Evolutionary conservation across 495 filamentous ascomycete species (phyloP).

Genomic region (Penicillium bialowiezense): DNA sequence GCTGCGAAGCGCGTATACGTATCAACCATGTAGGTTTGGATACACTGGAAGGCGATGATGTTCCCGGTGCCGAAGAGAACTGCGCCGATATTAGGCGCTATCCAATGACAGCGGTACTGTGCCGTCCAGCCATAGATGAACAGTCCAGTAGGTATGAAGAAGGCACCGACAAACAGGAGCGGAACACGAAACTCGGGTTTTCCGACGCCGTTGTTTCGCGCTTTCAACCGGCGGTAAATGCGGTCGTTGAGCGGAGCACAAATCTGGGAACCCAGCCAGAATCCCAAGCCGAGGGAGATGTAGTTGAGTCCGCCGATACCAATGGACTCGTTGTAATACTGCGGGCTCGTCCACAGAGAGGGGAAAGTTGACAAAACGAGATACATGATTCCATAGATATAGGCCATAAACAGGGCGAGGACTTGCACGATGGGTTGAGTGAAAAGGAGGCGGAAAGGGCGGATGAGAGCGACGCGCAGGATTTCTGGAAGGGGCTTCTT

Average conservation of each 20-base stretch:
- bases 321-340: conserved; percentile 56
- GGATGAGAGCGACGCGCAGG: conserved; percentile 45
- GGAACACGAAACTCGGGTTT: conserved; percentile 68
- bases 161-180: conserved; percentile 54
- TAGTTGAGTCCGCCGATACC: conserved; percentile 68
- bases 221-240: conserved; percentile 62
- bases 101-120: conserved; percentile 62
- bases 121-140: conserved; percentile 74
- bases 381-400: conserved; percentile 71
- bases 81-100: conserved; percentile 69
- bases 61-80: conserved; percentile 55
- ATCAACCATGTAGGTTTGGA: conserved; percentile 77
- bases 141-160: conserved; percentile 61
- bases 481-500: conserved; percentile 42
- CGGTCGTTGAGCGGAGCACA: conserved; percentile 61
- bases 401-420: conserved; percentile 63
- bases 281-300: conserved; percentile 68
- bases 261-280: conserved; percentile 62
- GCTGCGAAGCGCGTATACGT: conserved; percentile 73
- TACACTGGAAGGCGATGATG: conserved; percentile 66
- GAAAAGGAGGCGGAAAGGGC: conserved; percentile 55
- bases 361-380: conserved; percentile 70
- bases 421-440: conserved; percentile 61
- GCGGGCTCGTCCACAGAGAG: conserved; percentile 50
- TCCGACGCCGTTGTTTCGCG: conserved; percentile 53